Conservation (phyloP, 768 basidiomycete species). For the Phanerodontia chrysosporium region DNA sequence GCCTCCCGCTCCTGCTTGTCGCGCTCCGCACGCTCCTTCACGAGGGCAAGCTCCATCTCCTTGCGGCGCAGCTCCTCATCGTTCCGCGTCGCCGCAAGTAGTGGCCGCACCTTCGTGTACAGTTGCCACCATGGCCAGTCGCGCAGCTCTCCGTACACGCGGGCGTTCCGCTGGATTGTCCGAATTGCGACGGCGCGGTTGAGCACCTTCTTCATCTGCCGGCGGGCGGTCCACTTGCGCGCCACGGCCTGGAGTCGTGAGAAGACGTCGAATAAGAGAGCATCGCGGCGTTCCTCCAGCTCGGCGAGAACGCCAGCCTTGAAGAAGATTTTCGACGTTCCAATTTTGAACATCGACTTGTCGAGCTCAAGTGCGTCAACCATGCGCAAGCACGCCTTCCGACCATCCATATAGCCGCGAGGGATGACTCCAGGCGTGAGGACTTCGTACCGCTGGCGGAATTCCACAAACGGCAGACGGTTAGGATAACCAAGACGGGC, state of each 20-base stretch:
- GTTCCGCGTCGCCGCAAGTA: constrained; percentile 86
- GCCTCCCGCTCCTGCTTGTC: constrained; percentile 80
- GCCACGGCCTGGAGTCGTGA: constrained; percentile 83
- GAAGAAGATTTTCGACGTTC: constrained; percentile 98
- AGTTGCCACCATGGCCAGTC: constrained; percentile 99
- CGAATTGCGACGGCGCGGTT: constrained; percentile 88
- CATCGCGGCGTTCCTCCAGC: constrained; percentile 88
- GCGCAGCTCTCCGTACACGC: constrained; percentile 82
- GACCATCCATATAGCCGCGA: constrained; percentile 95
- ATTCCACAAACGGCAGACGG: constrained; percentile 93
- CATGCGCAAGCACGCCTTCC: constrained; percentile 90
- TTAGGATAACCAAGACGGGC: constrained; percentile 97
- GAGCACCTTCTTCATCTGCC: constrained; percentile 92
- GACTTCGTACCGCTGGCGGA: constrained; percentile 94
- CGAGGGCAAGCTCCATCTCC: constrained; percentile 74
- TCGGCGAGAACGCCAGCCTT: constrained; percentile 97
- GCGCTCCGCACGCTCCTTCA: constrained; percentile 81
- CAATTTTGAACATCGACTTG: constrained; percentile 79
- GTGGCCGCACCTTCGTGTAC: constrained; percentile 92
- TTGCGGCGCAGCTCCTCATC: constrained; percentile 91
- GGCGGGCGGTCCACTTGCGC: constrained; percentile 78
- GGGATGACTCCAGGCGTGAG: constrained; percentile 92
- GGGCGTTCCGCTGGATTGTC: constrained; percentile 91
- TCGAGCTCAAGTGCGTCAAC: constrained; percentile 87
- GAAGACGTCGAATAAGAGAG: constrained; percentile 84